phyloP scores from a whole-genome alignment of 2,329 filamentous ascomycete species.

The Pseudogymnoascus destructans region DNA sequence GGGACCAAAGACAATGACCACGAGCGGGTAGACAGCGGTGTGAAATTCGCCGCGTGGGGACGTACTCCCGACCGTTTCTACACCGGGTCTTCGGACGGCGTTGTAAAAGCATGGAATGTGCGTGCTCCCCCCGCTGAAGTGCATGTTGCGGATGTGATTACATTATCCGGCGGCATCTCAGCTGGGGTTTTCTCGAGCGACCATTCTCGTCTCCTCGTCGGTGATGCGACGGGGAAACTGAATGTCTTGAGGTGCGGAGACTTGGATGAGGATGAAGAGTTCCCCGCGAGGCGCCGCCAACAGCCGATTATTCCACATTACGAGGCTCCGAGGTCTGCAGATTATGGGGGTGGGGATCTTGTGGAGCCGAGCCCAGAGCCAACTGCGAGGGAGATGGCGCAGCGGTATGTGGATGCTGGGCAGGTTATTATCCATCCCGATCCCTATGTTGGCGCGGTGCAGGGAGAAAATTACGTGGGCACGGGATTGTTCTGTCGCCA shows the following conservation, averaged over 20 bases:
- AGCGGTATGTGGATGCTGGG: slow-evolving; percentile 28
- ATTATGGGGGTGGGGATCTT: not conserved
- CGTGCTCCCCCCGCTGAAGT: slow-evolving; percentile 30
- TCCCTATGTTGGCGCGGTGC: slow-evolving; percentile 39
- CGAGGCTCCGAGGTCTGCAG: not conserved
- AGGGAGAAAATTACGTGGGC: slow-evolving; percentile 40
- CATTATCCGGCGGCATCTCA: slow-evolving; percentile 42
- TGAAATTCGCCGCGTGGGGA: slow-evolving; percentile 52
- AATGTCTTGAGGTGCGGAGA: slow-evolving; percentile 40
- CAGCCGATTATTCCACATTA: slow-evolving; percentile 37
- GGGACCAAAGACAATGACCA: slow-evolving; percentile 24
- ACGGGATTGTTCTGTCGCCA: slow-evolving; percentile 34
- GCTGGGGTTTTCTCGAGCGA: slow-evolving; percentile 46
- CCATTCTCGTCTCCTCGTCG: slow-evolving; percentile 40
- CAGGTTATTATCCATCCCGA: slow-evolving; percentile 34
- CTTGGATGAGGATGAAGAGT: slow-evolving; percentile 21
- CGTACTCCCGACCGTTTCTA: slow-evolving; percentile 44
- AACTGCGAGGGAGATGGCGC: slow-evolving; percentile 22
- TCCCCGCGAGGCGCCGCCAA: slow-evolving; percentile 31
- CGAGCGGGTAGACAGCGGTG: slow-evolving; percentile 45
- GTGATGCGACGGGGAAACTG: slow-evolving; percentile 48
- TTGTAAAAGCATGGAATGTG: slow-evolving; percentile 51
- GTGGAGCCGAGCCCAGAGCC: slow-evolving; percentile 13
- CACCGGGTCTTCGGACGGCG: slow-evolving; percentile 49
- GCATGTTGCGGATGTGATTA: slow-evolving; percentile 40